These are phyloP conservation scores for Candida methanosorbosa DNA, from an alignment of 805 yeast genomes.

Conservation along the genomic window DNA sequence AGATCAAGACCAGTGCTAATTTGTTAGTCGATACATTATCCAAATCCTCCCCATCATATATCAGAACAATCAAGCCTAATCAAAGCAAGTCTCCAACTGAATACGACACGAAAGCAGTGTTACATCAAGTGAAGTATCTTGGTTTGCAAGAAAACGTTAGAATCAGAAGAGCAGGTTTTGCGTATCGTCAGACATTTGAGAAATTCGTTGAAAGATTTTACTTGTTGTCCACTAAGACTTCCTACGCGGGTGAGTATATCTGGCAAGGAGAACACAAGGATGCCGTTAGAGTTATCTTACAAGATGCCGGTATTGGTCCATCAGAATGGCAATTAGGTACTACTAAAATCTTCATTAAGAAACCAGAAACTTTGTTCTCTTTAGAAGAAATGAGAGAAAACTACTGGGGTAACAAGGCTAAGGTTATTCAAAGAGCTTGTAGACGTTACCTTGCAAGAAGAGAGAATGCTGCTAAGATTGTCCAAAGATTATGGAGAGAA, in stretches of 20 bases:
- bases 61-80: slow-evolving; percentile 96
- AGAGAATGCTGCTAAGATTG: slow-evolving; percentile 75
- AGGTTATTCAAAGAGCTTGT: slow-evolving; percentile 96
- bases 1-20: slow-evolving; percentile 87
- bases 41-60: slow-evolving; percentile 88
- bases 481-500: slow-evolving; percentile 79
- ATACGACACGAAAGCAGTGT: slow-evolving; percentile 79
- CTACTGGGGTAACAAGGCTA: slow-evolving; percentile 98
- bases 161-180: slow-evolving; percentile 97
- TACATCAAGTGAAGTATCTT: slow-evolving; percentile 91
- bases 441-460: slow-evolving; percentile 73
- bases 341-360: slow-evolving; percentile 87
- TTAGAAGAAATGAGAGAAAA: slow-evolving; percentile 93
- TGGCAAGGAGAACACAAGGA: slow-evolving; percentile 48
- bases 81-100: slow-evolving; percentile 87
- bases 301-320: slow-evolving; percentile 57
- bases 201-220: slow-evolving; percentile 94
- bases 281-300: slow-evolving; percentile 42
- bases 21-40: slow-evolving; percentile 82
- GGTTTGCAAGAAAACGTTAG: slow-evolving; percentile 96
- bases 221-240: slow-evolving; percentile 76
- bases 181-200: slow-evolving; percentile 93
- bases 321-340: slow-evolving; percentile 88
- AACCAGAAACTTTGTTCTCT: slow-evolving; percentile 94
- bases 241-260: slow-evolving; percentile 76